Conservation (phyloP, 257 asterid genomes). For the Penstemon newberryi region DNA sequence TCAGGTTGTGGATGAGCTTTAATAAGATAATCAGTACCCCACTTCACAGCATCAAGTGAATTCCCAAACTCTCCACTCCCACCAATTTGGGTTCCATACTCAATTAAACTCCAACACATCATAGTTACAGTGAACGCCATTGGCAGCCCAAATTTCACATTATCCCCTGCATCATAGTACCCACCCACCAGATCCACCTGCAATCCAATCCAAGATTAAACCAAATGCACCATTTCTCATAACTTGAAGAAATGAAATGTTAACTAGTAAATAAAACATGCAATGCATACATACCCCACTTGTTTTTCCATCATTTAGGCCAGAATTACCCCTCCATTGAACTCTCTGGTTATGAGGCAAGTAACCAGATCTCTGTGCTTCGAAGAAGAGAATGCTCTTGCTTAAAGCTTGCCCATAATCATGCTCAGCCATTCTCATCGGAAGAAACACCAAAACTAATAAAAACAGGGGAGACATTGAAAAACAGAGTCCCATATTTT, state of each 20-base stretch:
- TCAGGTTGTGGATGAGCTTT: constrained; percentile 78
- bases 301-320: constrained; percentile 63
- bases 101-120: constrained; percentile 74
- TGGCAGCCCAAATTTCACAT: constrained; percentile 80
- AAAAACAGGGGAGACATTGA: constrained; percentile 43
- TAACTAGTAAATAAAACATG: background rate
- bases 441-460: constrained; percentile 36
- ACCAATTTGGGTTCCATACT: constrained; percentile 62
- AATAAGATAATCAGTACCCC: constrained; percentile 88
- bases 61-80: constrained; percentile 55
- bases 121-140: constrained; percentile 83
- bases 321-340: constrained; percentile 73
- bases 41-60: constrained; percentile 68
- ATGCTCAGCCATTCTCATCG: constrained; percentile 44
- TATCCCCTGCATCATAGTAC: constrained; percentile 89
- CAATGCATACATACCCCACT: constrained; percentile 47
- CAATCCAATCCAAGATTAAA: background rate
- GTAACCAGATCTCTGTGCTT: constrained; percentile 82
- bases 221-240: no score
- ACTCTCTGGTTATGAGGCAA: constrained; percentile 68
- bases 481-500: constrained; percentile 29
- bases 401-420: constrained; percentile 64
- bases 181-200: constrained; percentile 88
- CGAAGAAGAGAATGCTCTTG: constrained; percentile 66
- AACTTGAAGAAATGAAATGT: no score